phyloP scores from a whole-genome alignment of 2,329 filamentous ascomycete genomes.

The Fusarium sterilihyphosum region DNA sequence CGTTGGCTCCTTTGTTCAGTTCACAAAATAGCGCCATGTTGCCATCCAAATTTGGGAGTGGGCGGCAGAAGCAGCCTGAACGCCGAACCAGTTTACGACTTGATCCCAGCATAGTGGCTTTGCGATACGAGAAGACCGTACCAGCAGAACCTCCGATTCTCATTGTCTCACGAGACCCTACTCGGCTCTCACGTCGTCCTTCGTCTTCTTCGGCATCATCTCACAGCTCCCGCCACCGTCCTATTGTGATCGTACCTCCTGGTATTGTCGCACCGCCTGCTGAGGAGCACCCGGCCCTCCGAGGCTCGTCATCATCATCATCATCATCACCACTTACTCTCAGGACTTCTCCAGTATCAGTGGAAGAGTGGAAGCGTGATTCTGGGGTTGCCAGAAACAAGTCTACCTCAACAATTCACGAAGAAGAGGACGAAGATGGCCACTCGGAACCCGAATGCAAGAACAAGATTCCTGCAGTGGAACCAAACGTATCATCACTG shows the following conservation, averaged over 20 bases:
- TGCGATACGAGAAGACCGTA: slow-evolving; percentile 70
- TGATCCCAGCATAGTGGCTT: slow-evolving; percentile 61
- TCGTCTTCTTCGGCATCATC: slow-evolving; percentile 39
- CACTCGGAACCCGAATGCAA: slow-evolving; percentile 38
- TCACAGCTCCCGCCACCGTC: slow-evolving; percentile 38
- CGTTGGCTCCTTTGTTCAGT: slow-evolving; percentile 16
- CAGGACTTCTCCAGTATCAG: slow-evolving; percentile 38
- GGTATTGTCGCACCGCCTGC: slow-evolving; percentile 54
- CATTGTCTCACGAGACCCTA: slow-evolving; percentile 56
- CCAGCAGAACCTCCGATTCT: slow-evolving; percentile 67
- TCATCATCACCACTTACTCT: slow-evolving; percentile 32
- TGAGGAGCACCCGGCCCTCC: slow-evolving; percentile 65
- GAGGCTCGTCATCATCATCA: slow-evolving; percentile 41
- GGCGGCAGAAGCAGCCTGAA: slow-evolving; percentile 54
- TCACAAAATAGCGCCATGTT: slow-evolving; percentile 43
- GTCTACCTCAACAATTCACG: slow-evolving; percentile 52
- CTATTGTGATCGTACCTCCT: slow-evolving; percentile 46
- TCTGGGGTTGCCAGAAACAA: slow-evolving; percentile 62
- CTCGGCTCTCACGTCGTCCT: slow-evolving; percentile 45
- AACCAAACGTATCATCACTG: slow-evolving; percentile 27
- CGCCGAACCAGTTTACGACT: slow-evolving; percentile 53
- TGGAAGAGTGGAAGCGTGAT: slow-evolving; percentile 63
- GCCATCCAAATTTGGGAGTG: slow-evolving; percentile 54
- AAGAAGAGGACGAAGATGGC: slow-evolving; percentile 54
- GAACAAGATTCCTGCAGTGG: slow-evolving; percentile 18